Conservation (phyloP, 2,329 filamentous ascomycete species). For the Cyclaneusma minus region DNA sequence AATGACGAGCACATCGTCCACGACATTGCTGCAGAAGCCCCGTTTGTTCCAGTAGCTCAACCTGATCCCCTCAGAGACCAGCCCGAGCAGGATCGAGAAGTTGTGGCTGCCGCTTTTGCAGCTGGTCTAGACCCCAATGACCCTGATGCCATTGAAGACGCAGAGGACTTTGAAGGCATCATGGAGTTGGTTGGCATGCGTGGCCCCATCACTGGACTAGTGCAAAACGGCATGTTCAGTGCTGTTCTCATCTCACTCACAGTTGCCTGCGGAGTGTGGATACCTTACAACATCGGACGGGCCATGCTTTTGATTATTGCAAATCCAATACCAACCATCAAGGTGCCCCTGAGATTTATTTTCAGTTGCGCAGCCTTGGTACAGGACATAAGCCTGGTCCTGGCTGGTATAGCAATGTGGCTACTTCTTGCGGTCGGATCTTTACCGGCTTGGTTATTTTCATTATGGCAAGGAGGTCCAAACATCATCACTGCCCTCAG, state of each 20-base stretch:
- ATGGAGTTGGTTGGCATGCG: conserved; percentile 95
- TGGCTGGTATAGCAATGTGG: conserved; percentile 38
- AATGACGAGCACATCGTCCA: conserved; percentile 46
- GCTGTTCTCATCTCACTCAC: conserved; percentile 79
- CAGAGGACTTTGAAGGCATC: conserved; percentile 90
- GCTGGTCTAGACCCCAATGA: conserved; percentile 64
- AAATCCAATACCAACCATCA: conserved; percentile 55
- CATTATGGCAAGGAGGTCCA: conserved; percentile 2
- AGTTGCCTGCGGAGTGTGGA: conserved; percentile 70
- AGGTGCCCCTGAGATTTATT: conserved; percentile 55
- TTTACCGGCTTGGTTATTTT: conserved; percentile 8
- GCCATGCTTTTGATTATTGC: conserved; percentile 65
- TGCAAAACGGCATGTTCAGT: conserved; percentile 93
- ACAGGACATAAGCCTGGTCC: conserved; percentile 58
- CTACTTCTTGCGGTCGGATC: conserved; percentile 8
- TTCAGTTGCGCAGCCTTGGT: conserved; percentile 64
- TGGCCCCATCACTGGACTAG: conserved; percentile 72
- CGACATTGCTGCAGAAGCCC: conserved; percentile 41
- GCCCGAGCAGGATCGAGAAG: conserved; percentile 34
- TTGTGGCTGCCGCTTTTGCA: conserved; percentile 46
- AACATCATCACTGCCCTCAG: too few species aligned
- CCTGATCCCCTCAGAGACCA: conserved; percentile 12
- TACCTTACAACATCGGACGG: conserved; percentile 86
- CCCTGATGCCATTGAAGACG: conserved; percentile 62
- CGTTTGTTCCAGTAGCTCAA: conserved; percentile 33